phyloP scores from a whole-genome alignment of 257 asterid genomes.

The Paraleonurus japonicus region DNA sequence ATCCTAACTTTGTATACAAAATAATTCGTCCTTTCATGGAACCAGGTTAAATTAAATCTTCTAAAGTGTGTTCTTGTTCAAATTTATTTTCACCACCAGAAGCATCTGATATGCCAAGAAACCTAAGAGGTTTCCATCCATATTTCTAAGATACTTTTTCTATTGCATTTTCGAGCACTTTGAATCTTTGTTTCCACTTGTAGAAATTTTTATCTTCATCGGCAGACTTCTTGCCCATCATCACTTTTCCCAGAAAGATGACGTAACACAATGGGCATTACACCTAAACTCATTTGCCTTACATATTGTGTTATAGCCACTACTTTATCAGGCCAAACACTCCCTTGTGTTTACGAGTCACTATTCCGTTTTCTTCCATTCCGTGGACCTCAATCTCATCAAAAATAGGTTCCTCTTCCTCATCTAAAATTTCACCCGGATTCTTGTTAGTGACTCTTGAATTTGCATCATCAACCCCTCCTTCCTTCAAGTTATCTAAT shows the following conservation, averaged over 20 bases:
- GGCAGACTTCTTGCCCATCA: slow-evolving; percentile 43
- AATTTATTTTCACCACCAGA: no score
- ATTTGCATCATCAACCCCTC: background rate
- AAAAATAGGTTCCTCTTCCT: slow-evolving; percentile 63
- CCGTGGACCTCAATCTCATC: slow-evolving; percentile 67
- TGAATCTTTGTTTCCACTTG: slow-evolving; percentile 27
- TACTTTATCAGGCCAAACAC: slow-evolving; percentile 84
- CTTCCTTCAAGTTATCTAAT: slow-evolving; percentile 15
- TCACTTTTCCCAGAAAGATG: slow-evolving; percentile 72
- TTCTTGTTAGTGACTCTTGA: slow-evolving; percentile 27
- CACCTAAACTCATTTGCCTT: slow-evolving; percentile 68
- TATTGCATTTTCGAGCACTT: slow-evolving; percentile 35
- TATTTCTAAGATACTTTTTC: slow-evolving; percentile 35
- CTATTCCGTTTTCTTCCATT: slow-evolving; percentile 42
- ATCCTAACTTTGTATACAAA: no score
- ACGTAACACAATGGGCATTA: slow-evolving; percentile 64
- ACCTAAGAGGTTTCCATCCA: no score
- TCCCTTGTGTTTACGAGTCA: slow-evolving; percentile 45
- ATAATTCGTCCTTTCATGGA: no score
- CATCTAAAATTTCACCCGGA: slow-evolving; percentile 32
- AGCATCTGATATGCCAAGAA: no score
- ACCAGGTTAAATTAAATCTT: no score
- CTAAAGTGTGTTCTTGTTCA: no score
- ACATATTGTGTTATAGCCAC: slow-evolving; percentile 63
- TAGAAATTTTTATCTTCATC: slow-evolving; percentile 32